A percentile compares a stretch with the other conserved stretches of the same genome.
These are phyloP conservation scores for Eragrostis curvula DNA, from an alignment of 176 grass and related monocot genomes.

Conservation along the genomic window DNA sequence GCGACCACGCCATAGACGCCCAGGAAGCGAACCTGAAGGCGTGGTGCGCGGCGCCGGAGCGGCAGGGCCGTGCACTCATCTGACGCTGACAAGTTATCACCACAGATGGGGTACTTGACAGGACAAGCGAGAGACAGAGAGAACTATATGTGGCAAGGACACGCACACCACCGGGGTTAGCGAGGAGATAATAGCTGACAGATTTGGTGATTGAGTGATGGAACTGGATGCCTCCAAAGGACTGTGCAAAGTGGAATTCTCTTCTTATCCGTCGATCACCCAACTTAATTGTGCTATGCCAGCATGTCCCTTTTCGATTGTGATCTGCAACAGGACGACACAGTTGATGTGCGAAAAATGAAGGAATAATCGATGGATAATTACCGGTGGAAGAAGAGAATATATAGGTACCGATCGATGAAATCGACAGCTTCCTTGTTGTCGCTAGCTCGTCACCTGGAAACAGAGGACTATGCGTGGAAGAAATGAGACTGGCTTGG, in stretches of 20 bases:
- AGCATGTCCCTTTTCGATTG: background rate
- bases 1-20: constrained; percentile 54
- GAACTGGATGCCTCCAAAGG: constrained; percentile 31
- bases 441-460: constrained; percentile 1
- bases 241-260: constrained; percentile 17
- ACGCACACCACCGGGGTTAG: background rate
- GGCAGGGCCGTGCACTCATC: constrained; percentile 54
- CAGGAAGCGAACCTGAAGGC: constrained; percentile 2
- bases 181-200: background rate
- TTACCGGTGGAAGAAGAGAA: constrained; percentile 6
- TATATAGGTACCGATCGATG: background rate
- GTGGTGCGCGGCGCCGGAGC: constrained; percentile 37
- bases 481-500: background rate
- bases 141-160: constrained; percentile 4
- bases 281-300: background rate
- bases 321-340: constrained; percentile 6
- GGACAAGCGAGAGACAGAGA: background rate
- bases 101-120: background rate
- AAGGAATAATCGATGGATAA: background rate
- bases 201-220: constrained; percentile 40
- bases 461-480: constrained; percentile 8
- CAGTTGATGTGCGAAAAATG: background rate
- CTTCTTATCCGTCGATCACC: background rate
- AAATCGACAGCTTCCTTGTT: background rate
- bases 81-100: constrained; percentile 1